phyloP scores from a whole-genome alignment of 345 rosid species.

The Passiflora organensis region DNA sequence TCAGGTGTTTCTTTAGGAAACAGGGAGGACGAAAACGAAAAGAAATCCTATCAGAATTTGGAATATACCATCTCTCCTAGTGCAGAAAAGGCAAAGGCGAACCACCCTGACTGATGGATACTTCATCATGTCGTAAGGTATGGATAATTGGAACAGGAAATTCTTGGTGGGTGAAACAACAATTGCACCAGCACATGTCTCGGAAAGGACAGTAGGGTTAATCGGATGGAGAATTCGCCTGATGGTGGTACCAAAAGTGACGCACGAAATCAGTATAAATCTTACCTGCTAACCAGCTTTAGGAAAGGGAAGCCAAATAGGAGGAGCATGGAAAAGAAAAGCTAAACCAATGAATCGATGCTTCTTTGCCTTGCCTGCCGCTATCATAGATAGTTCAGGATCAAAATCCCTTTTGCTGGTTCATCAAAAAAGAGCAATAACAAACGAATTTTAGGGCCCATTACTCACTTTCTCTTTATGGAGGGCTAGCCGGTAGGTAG shows the following conservation, averaged over 20 bases:
- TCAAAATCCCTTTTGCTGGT: no score
- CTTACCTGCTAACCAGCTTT: conserved; percentile 6
- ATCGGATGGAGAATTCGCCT: neutral
- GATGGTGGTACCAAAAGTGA: neutral
- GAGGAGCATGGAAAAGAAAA: neutral
- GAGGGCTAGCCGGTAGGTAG: no score
- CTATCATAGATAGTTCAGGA: neutral
- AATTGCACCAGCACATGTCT: neutral
- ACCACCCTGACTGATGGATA: conserved; percentile 17
- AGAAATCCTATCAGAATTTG: no score
- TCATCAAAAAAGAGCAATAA: no score
- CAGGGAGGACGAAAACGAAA: neutral
- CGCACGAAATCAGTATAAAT: neutral
- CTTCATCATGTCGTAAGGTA: neutral
- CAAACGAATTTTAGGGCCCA: no score
- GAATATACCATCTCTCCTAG: no score
- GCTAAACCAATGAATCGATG: no score
- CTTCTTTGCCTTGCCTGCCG: neutral
- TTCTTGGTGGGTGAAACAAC: conserved; percentile 23
- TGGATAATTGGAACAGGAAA: conserved; percentile 16
- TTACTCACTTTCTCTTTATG: no score
- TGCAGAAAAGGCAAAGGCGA: conserved; percentile 12
- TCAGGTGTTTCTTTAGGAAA: conserved; percentile 6
- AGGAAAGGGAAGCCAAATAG: neutral
- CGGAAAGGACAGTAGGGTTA: conserved; percentile 4